Evolutionary conservation across 2,329 filamentous ascomycete genomes (phyloP), one percentile per base, ranked within the genome.

Genomic region (Fusarium armeniacum): DNA sequence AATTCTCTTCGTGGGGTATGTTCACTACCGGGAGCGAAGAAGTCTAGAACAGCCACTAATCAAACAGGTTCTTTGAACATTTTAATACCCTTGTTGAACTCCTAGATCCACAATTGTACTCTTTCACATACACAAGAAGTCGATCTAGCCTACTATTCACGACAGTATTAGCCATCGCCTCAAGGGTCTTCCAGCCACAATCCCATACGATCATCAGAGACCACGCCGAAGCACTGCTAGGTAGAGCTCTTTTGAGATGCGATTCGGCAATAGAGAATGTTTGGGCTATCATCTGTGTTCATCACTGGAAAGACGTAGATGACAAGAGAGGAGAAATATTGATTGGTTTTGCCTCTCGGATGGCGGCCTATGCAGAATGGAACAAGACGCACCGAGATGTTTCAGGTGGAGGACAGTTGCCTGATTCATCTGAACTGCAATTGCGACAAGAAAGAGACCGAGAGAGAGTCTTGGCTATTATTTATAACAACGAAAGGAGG

Each of bases 331-430:
- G 55, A 1, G 35, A 59, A 3, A 59, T 40, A 0, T 3, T 61
- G 10, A 51, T 61, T 9, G 54, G 58, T 1, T 51, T 61, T 15
- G 58, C 58, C 0, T 15, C 41, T 0, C 30, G 32, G 0, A 51
- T 61, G 44, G 58, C 44, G 5, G 32, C 30, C 15, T 59, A 38
- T 4, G 53, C 35, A 0, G 43, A 58, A 10, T 60, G 58, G 58
- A 49, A 41, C 3, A 35, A 18, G 15, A 8, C 35, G 2, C 2
- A 5, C 0, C 15, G 5, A 18, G 12, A 16, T 3, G 5, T 18
- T 0, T 15, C 24, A 0, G n/a, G 26, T 0, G 33, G 28, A 0
- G 18, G 6, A 2, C 18, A n/a, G 0, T 3, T 12, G 0, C 2
- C 32, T 3, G 41, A 33, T 1, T 6, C 3, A 9, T 15, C 20